These are phyloP conservation scores for Vanderwaltozyma verrucispora DNA, from an alignment of 805 yeast species.

Conservation along the genomic window DNA sequence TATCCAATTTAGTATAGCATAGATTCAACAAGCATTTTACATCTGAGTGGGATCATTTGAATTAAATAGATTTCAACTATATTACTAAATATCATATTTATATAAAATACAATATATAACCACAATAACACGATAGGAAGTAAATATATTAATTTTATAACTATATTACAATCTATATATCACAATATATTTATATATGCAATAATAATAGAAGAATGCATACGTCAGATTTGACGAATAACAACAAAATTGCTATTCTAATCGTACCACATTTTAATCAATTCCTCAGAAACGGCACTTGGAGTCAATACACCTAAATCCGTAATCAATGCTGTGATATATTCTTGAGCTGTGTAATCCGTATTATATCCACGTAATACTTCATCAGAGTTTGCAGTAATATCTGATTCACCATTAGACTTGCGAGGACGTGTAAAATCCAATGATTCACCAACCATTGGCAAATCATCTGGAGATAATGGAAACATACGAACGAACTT, in stretches of 20 bases:
- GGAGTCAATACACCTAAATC: constrained; percentile 96
- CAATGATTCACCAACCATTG: constrained; percentile 42
- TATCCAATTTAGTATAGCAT: constrained; percentile 15
- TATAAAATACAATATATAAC: background rate
- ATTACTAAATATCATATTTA: too few species aligned
- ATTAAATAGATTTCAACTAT: too few species aligned
- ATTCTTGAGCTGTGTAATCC: constrained; percentile 94
- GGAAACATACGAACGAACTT: constrained; percentile 96
- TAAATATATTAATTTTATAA: background rate
- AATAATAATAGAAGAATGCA: background rate
- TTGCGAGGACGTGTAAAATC: constrained; percentile 30
- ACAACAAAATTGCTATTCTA: too few species aligned
- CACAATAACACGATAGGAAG: background rate
- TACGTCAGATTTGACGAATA: background rate
- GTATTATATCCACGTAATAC: constrained; percentile 45
- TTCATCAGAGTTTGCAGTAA: constrained; percentile 13
- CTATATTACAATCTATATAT: too few species aligned
- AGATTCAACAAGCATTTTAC: background rate
- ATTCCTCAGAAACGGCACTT: constrained; percentile 95
- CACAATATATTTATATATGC: background rate
- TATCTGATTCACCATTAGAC: constrained; percentile 1
- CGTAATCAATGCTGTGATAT: constrained; percentile 88
- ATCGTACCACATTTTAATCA: constrained; percentile 97
- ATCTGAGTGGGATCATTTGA: too few species aligned
- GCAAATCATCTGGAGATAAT: constrained; percentile 82